These are phyloP conservation scores for Boletellus ananas DNA, from an alignment of 768 basidiomycete genomes.

Conservation along the genomic window DNA sequence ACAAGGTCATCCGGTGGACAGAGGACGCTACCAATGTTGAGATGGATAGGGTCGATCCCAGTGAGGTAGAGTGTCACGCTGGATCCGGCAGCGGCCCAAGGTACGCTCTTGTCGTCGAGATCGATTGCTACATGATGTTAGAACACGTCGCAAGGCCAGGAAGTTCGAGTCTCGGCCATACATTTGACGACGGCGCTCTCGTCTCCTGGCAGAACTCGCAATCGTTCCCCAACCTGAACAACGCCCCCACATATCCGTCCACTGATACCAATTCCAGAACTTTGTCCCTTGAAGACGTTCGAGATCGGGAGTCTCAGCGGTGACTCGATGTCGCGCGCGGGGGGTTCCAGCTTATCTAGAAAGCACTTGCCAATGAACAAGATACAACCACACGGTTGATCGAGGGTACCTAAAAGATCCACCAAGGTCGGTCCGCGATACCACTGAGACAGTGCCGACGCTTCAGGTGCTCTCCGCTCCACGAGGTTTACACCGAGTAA, in stretches of 20 bases:
- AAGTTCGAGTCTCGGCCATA: conserved; percentile 25
- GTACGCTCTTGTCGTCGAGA: conserved; percentile 67
- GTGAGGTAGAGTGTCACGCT: conserved; percentile 86
- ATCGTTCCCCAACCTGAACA: conserved; percentile 85
- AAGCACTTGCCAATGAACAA: neutral
- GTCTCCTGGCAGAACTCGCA: conserved; percentile 89
- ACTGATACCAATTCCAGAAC: conserved; percentile 71
- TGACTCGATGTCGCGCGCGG: conserved; percentile 66
- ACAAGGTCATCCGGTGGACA: conserved; percentile 72
- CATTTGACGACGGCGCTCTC: conserved; percentile 79
- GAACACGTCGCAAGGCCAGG: neutral
- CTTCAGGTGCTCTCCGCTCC: conserved; percentile 44
- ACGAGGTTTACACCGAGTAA: conserved; percentile 86
- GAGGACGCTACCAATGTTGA: conserved; percentile 85
- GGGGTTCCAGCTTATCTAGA: conserved; percentile 78
- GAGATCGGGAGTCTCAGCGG: conserved; percentile 87
- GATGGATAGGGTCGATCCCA: conserved; percentile 78
- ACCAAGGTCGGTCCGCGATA: conserved; percentile 84
- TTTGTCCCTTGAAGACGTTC: conserved; percentile 91
- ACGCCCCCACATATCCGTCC: conserved; percentile 86
- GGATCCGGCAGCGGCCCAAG: conserved; percentile 88
- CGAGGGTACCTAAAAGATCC: conserved; percentile 67
- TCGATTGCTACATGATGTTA: conserved; percentile 63
- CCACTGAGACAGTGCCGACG: conserved; percentile 58
- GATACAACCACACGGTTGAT: neutral